Percentiles rank a stretch among this genome's conserved stretches.
Conservation (phyloP, 345 rosid genomes). For the Eucalyptus cloeziana region DNA sequence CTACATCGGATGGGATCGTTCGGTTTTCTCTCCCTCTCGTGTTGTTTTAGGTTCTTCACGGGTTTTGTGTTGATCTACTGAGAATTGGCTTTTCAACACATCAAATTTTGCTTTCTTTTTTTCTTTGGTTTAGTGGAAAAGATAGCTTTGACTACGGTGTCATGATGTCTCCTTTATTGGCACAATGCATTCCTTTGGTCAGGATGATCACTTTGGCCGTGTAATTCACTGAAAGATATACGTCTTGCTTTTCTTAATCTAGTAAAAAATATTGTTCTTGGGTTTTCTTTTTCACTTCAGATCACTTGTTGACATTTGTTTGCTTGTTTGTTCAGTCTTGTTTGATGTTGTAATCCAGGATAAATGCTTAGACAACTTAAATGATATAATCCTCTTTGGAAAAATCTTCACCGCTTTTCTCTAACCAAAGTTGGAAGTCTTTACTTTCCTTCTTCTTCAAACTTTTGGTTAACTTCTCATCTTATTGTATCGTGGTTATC, state of each 20-base stretch:
- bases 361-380: neutral
- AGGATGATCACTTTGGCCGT: neutral
- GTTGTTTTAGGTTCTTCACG: neutral
- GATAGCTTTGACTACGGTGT: neutral
- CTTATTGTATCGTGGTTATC: neutral
- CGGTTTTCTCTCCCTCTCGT: neutral
- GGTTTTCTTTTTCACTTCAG: neutral
- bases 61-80: neutral
- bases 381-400: neutral
- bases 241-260: neutral
- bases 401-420: neutral
- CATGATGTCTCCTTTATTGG: neutral
- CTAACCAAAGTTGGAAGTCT: neutral
- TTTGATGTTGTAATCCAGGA: neutral
- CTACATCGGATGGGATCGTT: neutral
- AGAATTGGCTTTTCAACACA: neutral
- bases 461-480: neutral
- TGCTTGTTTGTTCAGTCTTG: neutral
- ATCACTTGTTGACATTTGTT: neutral
- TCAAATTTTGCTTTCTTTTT: neutral
- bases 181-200: neutral
- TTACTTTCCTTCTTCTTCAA: neutral
- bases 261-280: neutral
- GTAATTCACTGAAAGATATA: neutral
- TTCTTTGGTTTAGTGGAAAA: neutral